phyloP scores from a whole-genome alignment of 139 green algal genomes.

The Coelastrella sp. region DNA sequence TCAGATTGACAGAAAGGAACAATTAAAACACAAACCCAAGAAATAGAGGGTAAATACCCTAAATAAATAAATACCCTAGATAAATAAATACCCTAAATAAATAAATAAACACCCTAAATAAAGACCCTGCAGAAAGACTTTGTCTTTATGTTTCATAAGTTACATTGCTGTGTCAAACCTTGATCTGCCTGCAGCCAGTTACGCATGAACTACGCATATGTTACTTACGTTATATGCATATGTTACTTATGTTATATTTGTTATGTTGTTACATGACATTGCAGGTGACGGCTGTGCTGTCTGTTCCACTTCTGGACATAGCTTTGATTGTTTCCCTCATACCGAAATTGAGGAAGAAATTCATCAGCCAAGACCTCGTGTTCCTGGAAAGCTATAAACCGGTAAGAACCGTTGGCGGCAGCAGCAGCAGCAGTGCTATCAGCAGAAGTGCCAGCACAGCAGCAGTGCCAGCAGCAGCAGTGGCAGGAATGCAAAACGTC shows the following conservation, averaged over 20 bases:
- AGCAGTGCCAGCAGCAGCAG: background rate
- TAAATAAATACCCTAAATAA: too few species aligned
- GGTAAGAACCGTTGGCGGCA: background rate
- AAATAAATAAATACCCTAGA: too few species aligned
- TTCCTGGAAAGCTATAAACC: slow-evolving; percentile 47
- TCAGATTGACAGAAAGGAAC: too few species aligned
- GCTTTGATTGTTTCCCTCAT: background rate
- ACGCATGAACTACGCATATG: too few species aligned
- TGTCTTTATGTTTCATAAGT: background rate
- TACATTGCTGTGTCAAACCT: background rate
- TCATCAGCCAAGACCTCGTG: slow-evolving; percentile 30
- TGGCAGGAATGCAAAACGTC: too few species aligned
- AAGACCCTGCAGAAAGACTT: too few species aligned
- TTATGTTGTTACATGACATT: background rate
- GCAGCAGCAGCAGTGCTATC: background rate
- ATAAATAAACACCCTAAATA: too few species aligned
- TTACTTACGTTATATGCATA: background rate
- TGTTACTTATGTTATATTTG: background rate
- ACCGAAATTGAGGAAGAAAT: background rate
- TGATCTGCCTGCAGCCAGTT: too few species aligned
- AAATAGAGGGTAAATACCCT: background rate
- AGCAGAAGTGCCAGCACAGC: background rate
- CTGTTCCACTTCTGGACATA: slow-evolving; percentile 39
- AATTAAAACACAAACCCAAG: too few species aligned
- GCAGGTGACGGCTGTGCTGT: slow-evolving; percentile 47